A percentile compares a stretch with the other conserved stretches of the same genome.
Evolutionary conservation across 2,329 filamentous ascomycete genomes (phyloP).

Genomic region (Tolypocladium tropicale): DNA sequence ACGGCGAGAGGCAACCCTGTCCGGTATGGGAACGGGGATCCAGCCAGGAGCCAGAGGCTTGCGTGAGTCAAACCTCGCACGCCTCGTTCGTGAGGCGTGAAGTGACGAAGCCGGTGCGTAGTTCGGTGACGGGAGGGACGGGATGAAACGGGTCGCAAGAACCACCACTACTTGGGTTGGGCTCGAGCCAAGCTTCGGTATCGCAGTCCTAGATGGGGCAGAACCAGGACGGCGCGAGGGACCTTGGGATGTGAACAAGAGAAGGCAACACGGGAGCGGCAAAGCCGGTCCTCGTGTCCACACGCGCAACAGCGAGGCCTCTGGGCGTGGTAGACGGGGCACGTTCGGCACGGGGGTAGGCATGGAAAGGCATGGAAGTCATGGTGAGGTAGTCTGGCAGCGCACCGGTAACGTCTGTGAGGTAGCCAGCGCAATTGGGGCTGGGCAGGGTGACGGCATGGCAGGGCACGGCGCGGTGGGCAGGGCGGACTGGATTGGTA

Average conservation of each 20-base stretch:
- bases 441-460: background rate
- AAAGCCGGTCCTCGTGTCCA: background rate
- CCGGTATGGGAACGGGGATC: background rate
- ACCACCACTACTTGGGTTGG: background rate
- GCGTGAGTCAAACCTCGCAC: constrained; percentile 3
- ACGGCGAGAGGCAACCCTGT: constrained; percentile 1
- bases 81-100: background rate
- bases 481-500: background rate
- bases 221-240: background rate
- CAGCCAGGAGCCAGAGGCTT: background rate
- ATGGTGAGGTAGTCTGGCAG: too few species aligned
- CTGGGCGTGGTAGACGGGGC: too few species aligned
- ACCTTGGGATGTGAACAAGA: background rate
- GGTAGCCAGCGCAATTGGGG: background rate
- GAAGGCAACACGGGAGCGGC: background rate
- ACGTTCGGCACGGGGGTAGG: too few species aligned
- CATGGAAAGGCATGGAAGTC: background rate
- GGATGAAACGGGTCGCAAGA: background rate
- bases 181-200: background rate
- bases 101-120: background rate
- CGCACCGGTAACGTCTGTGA: background rate
- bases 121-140: background rate
- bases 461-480: background rate
- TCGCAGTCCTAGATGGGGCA: background rate
- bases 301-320: too few species aligned